phyloP scores from a whole-genome alignment of 2,329 filamentous ascomycete species.

The Trichophyton schoenleinii region DNA sequence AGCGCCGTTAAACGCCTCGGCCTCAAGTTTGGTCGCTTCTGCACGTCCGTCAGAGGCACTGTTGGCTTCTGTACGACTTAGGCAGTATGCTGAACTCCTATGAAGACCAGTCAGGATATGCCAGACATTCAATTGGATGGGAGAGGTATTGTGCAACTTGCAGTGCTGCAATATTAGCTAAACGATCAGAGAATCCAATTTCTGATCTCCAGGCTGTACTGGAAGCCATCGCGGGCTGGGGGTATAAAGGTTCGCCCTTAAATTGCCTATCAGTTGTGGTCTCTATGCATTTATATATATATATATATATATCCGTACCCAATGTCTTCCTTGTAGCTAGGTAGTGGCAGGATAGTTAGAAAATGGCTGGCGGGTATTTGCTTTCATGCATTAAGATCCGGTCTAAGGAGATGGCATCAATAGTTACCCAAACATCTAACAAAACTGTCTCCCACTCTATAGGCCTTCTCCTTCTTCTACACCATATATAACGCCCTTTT shows the following conservation, averaged over 20 bases:
- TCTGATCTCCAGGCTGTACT: constrained; percentile 37
- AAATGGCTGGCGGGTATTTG: not conserved
- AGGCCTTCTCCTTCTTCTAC: not conserved
- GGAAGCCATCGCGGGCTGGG: not conserved
- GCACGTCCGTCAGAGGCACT: constrained; percentile 38
- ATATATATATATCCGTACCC: not conserved
- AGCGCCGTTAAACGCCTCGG: constrained; percentile 27
- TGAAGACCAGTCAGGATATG: not conserved
- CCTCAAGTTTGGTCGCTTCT: constrained; percentile 54
- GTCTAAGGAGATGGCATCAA: not conserved
- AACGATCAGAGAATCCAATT: constrained; percentile 48
- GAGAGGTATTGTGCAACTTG: constrained; percentile 28
- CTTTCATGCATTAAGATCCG: not conserved
- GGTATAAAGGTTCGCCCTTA: not conserved
- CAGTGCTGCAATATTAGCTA: constrained; percentile 52
- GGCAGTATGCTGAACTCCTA: constrained; percentile 34
- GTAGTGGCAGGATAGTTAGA: not conserved
- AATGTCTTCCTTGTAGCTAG: not conserved
- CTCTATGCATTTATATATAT: not conserved
- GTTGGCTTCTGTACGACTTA: constrained; percentile 30
- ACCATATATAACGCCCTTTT: not conserved
- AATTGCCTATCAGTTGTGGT: not conserved
- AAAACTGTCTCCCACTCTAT: not conserved
- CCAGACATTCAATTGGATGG: constrained; percentile 5
- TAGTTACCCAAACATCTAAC: not conserved